Evolutionary conservation across 2,329 filamentous ascomycete genomes (phyloP), one percentile per base, ranked within the genome.

Genomic region (Myriosclerotinia curreyana): DNA sequence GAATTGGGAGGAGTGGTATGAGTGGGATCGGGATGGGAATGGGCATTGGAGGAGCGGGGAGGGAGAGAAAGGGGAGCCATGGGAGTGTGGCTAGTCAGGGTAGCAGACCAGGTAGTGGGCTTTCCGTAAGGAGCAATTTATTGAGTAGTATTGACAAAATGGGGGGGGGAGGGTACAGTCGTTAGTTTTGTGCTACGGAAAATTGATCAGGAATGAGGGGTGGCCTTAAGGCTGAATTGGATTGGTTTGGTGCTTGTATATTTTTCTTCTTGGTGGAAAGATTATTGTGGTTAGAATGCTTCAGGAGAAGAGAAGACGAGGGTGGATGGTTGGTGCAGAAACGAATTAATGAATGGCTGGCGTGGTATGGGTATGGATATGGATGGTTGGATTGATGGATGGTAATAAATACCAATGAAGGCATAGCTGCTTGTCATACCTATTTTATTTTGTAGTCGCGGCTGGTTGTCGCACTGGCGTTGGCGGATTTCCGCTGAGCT

Each of bases 141-240:
- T 88, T 96, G 87, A 89, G 83, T 71, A 92, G 89, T 22, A 95
- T 96, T 75, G 91, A 96, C 80, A 86, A 88, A 77, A 96, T 96
- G 92, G 91, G 91, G 12, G 87, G 81, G 15, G 25, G 50, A 34
- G 61, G 53, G 36, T 64, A 64, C 36, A 42, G 61, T 7, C 34
- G 44, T 14, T 59, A 59, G 36, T 14, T 46, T 36, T 17, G 15
- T 38, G 9, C 20, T 38, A 1, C 11, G 44, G 20, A 51, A 25
- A 5, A 36, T 11, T 40, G 12, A 7, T 8, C 5, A 2, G 22
- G 12, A 17, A 38, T 49, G 15, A 25, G 34, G 6, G 20, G 15
- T 44, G 28, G 20, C 14, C 55, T 59, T 25, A 3, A n/a, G 42
- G 5, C 42, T 36, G 22, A 14, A 25, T 59, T 25, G 22, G 20